Evolutionary conservation across 2,329 filamentous ascomycete species (phyloP).

Genomic region (Epichloe bromicola): DNA sequence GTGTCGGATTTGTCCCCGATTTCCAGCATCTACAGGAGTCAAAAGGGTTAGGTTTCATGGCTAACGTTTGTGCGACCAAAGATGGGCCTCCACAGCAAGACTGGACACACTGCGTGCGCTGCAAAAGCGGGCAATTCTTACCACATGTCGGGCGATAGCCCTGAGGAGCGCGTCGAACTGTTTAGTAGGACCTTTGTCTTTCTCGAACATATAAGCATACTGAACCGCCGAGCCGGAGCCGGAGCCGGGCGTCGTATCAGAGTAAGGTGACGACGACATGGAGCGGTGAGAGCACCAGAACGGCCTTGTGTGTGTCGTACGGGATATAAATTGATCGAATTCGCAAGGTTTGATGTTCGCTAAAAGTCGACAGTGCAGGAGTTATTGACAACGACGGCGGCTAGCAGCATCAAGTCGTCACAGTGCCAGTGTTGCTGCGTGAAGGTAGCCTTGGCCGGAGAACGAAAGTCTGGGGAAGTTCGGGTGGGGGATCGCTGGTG

Average conservation of each 20-base stretch:
- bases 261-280: conserved; percentile 13
- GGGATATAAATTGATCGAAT: background rate
- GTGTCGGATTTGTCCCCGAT: conserved; percentile 43
- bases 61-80: background rate
- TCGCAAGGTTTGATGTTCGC: background rate
- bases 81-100: background rate
- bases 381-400: background rate
- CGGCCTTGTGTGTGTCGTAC: background rate
- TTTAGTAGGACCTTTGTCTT: conserved; percentile 53
- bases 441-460: background rate
- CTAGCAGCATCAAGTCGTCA: background rate
- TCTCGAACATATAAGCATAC: conserved; percentile 57
- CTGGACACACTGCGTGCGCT: background rate
- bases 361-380: background rate
- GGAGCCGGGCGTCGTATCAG: conserved; percentile 13
- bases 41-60: conserved; percentile 8
- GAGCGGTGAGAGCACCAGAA: background rate
- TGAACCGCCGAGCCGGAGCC: conserved; percentile 16
- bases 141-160: conserved; percentile 57
- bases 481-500: background rate
- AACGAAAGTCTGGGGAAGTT: background rate
- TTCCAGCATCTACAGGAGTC: conserved; percentile 33
- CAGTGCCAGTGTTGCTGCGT: background rate
- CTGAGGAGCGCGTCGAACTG: conserved; percentile 54
- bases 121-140: conserved; percentile 28